phyloP scores from a whole-genome alignment of 2,329 filamentous ascomycete species.

The Paecilomyces fulvus region DNA sequence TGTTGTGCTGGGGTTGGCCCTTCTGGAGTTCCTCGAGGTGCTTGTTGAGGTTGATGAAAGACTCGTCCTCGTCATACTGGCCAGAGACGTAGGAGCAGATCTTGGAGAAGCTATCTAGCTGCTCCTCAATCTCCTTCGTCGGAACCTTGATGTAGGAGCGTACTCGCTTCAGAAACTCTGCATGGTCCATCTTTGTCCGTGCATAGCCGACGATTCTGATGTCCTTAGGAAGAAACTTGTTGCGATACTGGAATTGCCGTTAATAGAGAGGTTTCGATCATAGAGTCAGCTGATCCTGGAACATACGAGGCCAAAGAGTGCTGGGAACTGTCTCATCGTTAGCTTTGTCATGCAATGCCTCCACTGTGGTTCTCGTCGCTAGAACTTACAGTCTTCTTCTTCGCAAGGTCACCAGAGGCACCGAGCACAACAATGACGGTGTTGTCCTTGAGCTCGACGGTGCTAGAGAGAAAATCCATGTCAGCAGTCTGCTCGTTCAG shows the following conservation, averaged over 20 bases:
- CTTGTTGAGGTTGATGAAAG: conserved; percentile 75
- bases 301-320: conserved; percentile 92
- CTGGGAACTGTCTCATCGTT: conserved; percentile 63
- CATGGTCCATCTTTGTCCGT: conserved; percentile 97
- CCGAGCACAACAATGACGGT: conserved; percentile 94
- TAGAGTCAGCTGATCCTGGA: conserved; percentile 3
- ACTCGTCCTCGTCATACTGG: conserved; percentile 95
- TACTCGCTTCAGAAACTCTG: conserved; percentile 88
- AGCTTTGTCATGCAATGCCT: conserved; percentile 10
- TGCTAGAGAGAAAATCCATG: conserved; percentile 48
- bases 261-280: conserved; percentile 6
- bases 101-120: conserved; percentile 79
- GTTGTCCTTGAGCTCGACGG: conserved; percentile 95
- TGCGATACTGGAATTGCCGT: conserved; percentile 64
- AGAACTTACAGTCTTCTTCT: conserved; percentile 90
- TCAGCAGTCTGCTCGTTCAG: conserved; percentile 13
- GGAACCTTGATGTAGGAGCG: conserved; percentile 98
- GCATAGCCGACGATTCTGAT: conserved; percentile 98
- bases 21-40: conserved; percentile 81
- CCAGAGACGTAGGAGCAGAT: conserved; percentile 93
- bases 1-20: conserved; percentile 72
- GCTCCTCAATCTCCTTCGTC: conserved; percentile 93
- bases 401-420: conserved; percentile 93
- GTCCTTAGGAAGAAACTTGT: conserved; percentile 95
- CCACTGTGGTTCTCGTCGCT: neutral